These are phyloP conservation scores for Mangifera indica DNA, from an alignment of 345 rosid species.

Conservation along the genomic window DNA sequence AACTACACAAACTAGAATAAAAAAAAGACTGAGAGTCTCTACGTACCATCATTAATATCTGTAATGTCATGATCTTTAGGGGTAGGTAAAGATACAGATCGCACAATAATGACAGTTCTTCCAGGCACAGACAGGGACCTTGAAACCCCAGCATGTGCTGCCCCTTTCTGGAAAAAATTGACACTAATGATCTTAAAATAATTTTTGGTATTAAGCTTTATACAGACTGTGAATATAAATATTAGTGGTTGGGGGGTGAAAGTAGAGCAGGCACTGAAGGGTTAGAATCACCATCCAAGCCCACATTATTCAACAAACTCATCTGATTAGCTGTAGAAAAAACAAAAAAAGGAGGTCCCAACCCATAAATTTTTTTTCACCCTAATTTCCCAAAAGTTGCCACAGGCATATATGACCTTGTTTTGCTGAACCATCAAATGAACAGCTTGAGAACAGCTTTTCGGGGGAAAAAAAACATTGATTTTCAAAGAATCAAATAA, in stretches of 20 bases:
- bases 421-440: background rate
- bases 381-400: background rate
- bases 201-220: background rate
- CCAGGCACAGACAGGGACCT: conserved; percentile 80
- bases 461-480: background rate
- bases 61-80: conserved; percentile 30
- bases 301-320: background rate
- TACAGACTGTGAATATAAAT: background rate
- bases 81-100: conserved; percentile 67
- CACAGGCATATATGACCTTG: background rate
- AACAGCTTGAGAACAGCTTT: background rate
- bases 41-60: conserved; percentile 54
- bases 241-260: background rate
- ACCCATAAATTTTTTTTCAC: background rate
- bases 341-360: background rate
- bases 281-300: background rate
- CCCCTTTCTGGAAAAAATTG: conserved; percentile 55
- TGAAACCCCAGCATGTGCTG: conserved; percentile 47
- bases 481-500: background rate
- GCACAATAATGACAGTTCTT: conserved; percentile 68
- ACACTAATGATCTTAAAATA: conserved; percentile 15
- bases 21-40: background rate
- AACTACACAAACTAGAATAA: background rate
- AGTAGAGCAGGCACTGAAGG: background rate
- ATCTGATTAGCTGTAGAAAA: background rate